Evolutionary conservation across 257 asterid species (phyloP).

Genomic region (Solanum chmielewskii): DNA sequence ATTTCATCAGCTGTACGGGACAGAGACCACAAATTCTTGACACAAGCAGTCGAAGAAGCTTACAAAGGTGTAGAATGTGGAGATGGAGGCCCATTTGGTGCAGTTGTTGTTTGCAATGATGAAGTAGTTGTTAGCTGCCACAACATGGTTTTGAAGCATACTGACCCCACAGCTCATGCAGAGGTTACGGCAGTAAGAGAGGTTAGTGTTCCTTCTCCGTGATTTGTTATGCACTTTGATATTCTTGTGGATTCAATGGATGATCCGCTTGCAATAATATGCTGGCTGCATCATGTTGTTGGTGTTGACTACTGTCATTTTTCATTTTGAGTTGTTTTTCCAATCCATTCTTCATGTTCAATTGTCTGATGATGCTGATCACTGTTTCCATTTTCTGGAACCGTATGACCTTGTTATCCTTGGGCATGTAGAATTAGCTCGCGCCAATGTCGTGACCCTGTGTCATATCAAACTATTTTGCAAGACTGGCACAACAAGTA

Average conservation of each 20-base stretch:
- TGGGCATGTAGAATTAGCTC: background rate
- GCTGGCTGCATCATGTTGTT: background rate
- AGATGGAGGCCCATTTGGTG: conserved; percentile 98
- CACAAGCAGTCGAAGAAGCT: conserved; percentile 94
- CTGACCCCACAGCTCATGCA: conserved; percentile 99
- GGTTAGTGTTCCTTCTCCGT: conserved; percentile 33
- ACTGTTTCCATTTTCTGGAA: background rate
- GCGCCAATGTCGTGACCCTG: background rate
- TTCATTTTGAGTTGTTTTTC: background rate
- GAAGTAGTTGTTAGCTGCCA: conserved; percentile 94
- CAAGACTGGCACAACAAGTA: background rate
- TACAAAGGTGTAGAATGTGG: conserved; percentile 93
- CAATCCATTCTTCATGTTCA: background rate
- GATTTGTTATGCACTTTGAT: background rate
- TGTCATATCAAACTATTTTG: background rate
- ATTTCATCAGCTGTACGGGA: conserved; percentile 59
- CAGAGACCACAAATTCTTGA: conserved; percentile 85
- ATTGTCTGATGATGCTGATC: background rate
- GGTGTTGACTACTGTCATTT: background rate
- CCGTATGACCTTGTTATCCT: background rate
- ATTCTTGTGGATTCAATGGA: background rate
- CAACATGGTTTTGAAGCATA: conserved; percentile 65
- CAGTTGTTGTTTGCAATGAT: conserved; percentile 74
- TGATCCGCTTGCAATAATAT: background rate
- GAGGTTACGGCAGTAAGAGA: conserved; percentile 98